Conservation (phyloP, 805 yeast genomes). For the Teunomyces barrocoloradensis region DNA sequence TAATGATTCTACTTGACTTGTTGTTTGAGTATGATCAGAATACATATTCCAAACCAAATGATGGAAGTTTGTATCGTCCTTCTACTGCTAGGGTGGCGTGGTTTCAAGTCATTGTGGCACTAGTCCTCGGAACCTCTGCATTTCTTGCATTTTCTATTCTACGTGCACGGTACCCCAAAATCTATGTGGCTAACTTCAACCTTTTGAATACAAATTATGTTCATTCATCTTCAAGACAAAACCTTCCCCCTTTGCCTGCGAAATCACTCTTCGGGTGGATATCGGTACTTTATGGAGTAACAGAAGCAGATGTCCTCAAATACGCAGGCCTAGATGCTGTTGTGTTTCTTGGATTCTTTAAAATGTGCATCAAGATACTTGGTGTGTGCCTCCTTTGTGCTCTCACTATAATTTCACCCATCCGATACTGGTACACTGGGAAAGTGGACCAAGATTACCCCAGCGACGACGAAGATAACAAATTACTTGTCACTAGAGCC, state of each 20-base stretch:
- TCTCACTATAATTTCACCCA: conserved; percentile 74
- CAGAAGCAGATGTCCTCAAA: conserved; percentile 75
- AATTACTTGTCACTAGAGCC: neutral
- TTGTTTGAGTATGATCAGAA: neutral
- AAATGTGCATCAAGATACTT: conserved; percentile 75
- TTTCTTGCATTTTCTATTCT: conserved; percentile 67
- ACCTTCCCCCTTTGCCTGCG: conserved; percentile 58
- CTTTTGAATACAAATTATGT: conserved; percentile 42
- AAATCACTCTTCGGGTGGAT: conserved; percentile 79
- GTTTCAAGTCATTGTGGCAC: conserved; percentile 73
- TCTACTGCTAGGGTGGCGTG: conserved; percentile 56
- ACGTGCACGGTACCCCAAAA: conserved; percentile 70
- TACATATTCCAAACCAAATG: neutral
- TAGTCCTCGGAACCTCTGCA: conserved; percentile 64
- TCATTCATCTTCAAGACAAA: conserved; percentile 43
- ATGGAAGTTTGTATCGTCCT: conserved; percentile 7
- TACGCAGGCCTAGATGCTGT: conserved; percentile 94
- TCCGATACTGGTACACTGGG: conserved; percentile 82
- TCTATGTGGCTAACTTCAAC: conserved; percentile 77
- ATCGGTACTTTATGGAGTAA: conserved; percentile 56
- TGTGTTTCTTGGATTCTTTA: conserved; percentile 87
- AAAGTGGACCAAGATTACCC: conserved; percentile 49
- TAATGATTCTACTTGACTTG: neutral
- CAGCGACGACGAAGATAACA: conserved; percentile 18
- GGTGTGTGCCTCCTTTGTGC: conserved; percentile 67